Conservation (phyloP, 768 basidiomycete genomes). For the Boletus coccyginus region DNA sequence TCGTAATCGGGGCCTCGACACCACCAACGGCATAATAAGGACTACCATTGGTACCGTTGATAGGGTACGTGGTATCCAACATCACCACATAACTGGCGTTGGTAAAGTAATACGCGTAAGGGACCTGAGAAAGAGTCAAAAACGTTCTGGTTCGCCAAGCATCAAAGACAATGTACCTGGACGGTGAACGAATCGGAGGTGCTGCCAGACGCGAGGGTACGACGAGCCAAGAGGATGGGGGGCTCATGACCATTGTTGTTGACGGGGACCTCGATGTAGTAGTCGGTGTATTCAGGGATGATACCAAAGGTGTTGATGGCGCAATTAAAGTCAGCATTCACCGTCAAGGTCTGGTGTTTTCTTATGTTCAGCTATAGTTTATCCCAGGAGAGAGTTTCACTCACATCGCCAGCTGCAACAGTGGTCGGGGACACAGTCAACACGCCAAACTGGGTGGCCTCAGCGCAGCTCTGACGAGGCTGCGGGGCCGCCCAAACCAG, state of each 20-base stretch:
- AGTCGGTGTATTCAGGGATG: slow-evolving; percentile 29
- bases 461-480: slow-evolving; percentile 20
- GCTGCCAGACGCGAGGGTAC: slow-evolving; percentile 6
- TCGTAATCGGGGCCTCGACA: slow-evolving; percentile 11
- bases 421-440: slow-evolving; percentile 19
- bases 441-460: slow-evolving; percentile 21
- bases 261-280: slow-evolving; percentile 33
- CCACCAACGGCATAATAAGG: slow-evolving; percentile 25
- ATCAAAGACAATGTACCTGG: slow-evolving; percentile 6
- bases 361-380: neutral
- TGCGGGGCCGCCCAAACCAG: slow-evolving; percentile 19
- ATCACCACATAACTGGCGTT: slow-evolving; percentile 22
- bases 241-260: slow-evolving; percentile 32
- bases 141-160: no score
- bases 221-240: slow-evolving; percentile 28
- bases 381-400: neutral
- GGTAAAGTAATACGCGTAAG: slow-evolving; percentile 21
- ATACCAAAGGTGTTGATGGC: slow-evolving; percentile 18
- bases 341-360: slow-evolving; percentile 15
- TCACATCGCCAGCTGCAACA: slow-evolving; percentile 25
- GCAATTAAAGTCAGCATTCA: slow-evolving; percentile 26
- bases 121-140: slow-evolving; percentile 21
- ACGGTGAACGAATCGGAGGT: slow-evolving; percentile 16
- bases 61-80: slow-evolving; percentile 23
- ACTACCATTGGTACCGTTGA: slow-evolving; percentile 18